phyloP scores from a whole-genome alignment of 768 basidiomycete genomes.

The Chalciporus pseudorubinellus region DNA sequence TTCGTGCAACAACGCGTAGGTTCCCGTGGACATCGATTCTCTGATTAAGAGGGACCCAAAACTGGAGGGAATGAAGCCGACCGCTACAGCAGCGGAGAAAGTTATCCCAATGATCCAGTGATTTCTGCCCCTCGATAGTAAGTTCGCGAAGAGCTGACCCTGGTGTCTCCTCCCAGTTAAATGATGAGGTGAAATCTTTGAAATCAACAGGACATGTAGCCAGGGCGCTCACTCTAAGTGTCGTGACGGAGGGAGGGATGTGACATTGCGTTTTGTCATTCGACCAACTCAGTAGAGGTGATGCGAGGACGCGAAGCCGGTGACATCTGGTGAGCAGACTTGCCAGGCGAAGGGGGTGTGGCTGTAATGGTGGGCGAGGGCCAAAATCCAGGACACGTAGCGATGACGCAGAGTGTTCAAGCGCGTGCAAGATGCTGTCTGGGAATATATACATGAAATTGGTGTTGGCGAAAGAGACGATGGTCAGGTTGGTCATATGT shows the following conservation, averaged over 20 bases:
- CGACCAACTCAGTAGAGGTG: slow-evolving; percentile 9
- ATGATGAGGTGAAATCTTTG: background rate
- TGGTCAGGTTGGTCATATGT: slow-evolving; percentile 17
- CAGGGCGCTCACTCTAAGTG: slow-evolving; percentile 8
- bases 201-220: background rate
- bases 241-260: slow-evolving; percentile 14
- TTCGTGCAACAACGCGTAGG: slow-evolving; percentile 6
- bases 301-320: slow-evolving; percentile 18
- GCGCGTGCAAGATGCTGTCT: slow-evolving; percentile 12
- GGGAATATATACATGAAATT: background rate
- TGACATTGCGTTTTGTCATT: background rate
- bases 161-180: background rate
- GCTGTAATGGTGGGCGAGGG: background rate
- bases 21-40: background rate
- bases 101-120: slow-evolving; percentile 6
- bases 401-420: slow-evolving; percentile 13
- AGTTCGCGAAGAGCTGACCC: slow-evolving; percentile 17
- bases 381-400: slow-evolving; percentile 24
- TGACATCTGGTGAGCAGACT: slow-evolving; percentile 12
- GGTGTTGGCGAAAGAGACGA: slow-evolving; percentile 18
- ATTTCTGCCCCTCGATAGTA: slow-evolving; percentile 8
- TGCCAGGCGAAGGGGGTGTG: background rate
- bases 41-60: background rate
- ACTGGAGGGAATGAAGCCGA: slow-evolving; percentile 18
- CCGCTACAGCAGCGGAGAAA: slow-evolving; percentile 13